These are phyloP conservation scores for Aspergillus avenaceus DNA, from an alignment of 495 filamentous ascomycete genomes.

Conservation along the genomic window DNA sequence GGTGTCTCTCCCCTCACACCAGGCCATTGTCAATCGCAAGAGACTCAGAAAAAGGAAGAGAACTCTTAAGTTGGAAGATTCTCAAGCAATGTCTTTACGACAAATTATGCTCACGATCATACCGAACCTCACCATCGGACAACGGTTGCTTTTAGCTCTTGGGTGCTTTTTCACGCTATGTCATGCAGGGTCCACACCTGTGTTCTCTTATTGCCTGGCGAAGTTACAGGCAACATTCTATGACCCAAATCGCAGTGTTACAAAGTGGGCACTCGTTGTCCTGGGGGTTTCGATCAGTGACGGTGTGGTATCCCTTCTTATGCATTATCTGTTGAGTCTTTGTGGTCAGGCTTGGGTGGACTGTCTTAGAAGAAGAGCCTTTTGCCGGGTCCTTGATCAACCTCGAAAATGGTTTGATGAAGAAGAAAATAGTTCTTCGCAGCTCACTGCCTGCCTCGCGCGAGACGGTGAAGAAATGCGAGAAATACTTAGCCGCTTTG, in stretches of 20 bases:
- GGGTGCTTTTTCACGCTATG: conserved; percentile 59
- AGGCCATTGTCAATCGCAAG: too few relatives aligned
- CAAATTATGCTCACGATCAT: conserved; percentile 71
- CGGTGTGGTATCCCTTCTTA: conserved; percentile 56
- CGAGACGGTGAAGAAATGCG: conserved; percentile 85
- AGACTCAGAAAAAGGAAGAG: not conserved
- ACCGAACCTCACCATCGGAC: conserved; percentile 52
- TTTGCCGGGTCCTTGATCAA: conserved; percentile 71
- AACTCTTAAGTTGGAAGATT: conserved; percentile 2
- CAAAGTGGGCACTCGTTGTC: conserved; percentile 66
- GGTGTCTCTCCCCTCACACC: too few relatives aligned
- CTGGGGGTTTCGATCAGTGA: conserved; percentile 66
- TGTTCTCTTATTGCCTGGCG: conserved; percentile 75
- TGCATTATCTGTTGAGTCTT: conserved; percentile 66
- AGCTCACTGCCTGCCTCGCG: conserved; percentile 68
- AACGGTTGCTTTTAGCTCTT: conserved; percentile 52
- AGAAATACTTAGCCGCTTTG: conserved; percentile 74
- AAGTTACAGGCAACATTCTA: conserved; percentile 70
- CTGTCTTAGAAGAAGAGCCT: conserved; percentile 59
- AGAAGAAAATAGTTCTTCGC: conserved; percentile 56
- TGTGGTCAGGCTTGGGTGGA: conserved; percentile 80
- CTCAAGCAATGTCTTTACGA: conserved; percentile 33
- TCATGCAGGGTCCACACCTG: conserved; percentile 66
- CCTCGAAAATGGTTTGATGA: conserved; percentile 82
- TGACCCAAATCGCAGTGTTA: conserved; percentile 33